phyloP scores from a whole-genome alignment of 2,329 filamentous ascomycete species.

The Penicillium digitatum region DNA sequence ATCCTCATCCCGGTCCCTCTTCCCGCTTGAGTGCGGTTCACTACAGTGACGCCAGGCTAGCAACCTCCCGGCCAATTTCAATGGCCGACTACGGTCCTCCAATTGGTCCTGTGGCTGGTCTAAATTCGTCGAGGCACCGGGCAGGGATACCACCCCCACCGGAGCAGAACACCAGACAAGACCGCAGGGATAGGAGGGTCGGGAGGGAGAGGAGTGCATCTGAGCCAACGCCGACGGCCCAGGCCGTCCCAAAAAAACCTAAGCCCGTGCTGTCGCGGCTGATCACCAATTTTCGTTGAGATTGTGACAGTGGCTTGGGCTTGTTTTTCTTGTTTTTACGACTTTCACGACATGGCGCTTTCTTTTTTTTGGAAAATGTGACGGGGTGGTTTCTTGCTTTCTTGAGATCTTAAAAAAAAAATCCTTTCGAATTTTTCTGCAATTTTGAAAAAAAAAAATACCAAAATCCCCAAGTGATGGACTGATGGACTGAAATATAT shows the following conservation, averaged over 20 bases:
- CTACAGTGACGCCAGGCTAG: slow-evolving; percentile 17
- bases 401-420: too few relatives aligned
- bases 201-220: slow-evolving; percentile 21
- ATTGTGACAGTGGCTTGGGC: slow-evolving; percentile 1
- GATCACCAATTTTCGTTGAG: slow-evolving; percentile 33
- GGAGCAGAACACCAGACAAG: not conserved
- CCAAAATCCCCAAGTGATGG: too few relatives aligned
- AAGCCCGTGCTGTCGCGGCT: slow-evolving; percentile 37
- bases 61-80: slow-evolving; percentile 15
- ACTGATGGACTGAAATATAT: too few relatives aligned
- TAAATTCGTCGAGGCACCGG: slow-evolving; percentile 4
- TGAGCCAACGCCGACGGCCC: slow-evolving; percentile 16
- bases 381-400: not conserved
- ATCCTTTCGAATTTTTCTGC: too few relatives aligned
- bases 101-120: not conserved
- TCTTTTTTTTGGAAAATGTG: not conserved
- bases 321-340: slow-evolving; percentile 9
- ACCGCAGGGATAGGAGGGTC: slow-evolving; percentile 11
- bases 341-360: slow-evolving; percentile 10
- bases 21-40: slow-evolving; percentile 22
- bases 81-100: not conserved
- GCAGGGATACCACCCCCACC: slow-evolving; percentile 12
- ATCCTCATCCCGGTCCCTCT: slow-evolving; percentile 12
- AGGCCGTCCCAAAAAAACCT: slow-evolving; percentile 21
- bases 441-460: too few relatives aligned